These are phyloP conservation scores for Sindora glabra DNA, from an alignment of 306 rosid species.

Conservation along the genomic window DNA sequence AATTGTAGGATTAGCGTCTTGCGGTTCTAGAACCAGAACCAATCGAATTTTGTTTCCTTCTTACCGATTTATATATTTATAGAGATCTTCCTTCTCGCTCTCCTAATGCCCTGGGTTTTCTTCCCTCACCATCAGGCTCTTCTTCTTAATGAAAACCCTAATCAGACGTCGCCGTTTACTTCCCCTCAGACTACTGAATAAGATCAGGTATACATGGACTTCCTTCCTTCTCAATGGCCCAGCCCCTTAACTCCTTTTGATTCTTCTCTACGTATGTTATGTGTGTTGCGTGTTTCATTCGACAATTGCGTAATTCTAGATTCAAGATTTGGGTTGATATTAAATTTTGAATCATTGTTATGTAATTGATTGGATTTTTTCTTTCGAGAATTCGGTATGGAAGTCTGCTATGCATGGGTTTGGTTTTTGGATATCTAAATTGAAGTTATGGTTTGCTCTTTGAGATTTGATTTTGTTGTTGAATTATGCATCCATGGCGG, in stretches of 20 bases:
- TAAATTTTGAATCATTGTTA: conserved; percentile 14
- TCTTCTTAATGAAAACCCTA: conserved; percentile 63
- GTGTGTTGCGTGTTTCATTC: background rate
- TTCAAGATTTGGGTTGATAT: conserved; percentile 10
- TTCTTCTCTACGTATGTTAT: too few species aligned
- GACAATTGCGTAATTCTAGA: conserved; percentile 29
- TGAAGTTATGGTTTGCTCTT: conserved; percentile 13
- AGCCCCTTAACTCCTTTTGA: background rate
- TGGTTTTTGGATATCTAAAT: conserved; percentile 15
- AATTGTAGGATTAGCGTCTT: conserved; percentile 27
- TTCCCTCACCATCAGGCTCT: conserved; percentile 19
- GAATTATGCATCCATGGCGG: conserved; percentile 24
- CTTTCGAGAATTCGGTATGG: conserved; percentile 3
- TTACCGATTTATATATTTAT: background rate
- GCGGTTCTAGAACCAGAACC: conserved; percentile 33
- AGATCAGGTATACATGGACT: conserved; percentile 55
- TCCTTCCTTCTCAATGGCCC: conserved; percentile 7
- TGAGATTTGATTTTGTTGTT: conserved; percentile 23
- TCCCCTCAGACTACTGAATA: conserved; percentile 7
- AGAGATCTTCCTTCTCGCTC: conserved; percentile 19
- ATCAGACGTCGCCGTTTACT: conserved; percentile 33
- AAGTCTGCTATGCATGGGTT: conserved; percentile 20
- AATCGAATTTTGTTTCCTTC: conserved; percentile 24
- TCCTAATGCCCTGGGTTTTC: conserved; percentile 33
- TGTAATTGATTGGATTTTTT: conserved; percentile 16